Percentiles rank a stretch among this genome's conserved stretches.
phyloP scores from a whole-genome alignment of 176 grass and related monocot genomes.

The Phragmites australis region DNA sequence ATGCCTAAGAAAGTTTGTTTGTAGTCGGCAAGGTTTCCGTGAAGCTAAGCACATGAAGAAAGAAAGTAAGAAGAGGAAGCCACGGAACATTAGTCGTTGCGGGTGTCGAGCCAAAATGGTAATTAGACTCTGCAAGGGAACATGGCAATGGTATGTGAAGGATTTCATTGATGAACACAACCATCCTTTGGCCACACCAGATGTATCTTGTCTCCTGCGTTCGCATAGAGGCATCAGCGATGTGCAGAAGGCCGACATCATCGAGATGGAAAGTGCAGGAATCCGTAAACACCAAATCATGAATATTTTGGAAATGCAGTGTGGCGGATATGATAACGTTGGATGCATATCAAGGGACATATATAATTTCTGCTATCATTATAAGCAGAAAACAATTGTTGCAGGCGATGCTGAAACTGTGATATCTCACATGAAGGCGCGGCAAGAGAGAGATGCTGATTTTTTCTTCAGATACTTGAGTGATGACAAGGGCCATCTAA shows the following conservation, averaged over 20 bases:
- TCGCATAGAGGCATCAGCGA: background rate
- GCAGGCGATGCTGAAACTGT: background rate
- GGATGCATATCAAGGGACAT: background rate
- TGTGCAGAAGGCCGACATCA: background rate
- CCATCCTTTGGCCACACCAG: background rate
- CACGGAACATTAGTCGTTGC: background rate
- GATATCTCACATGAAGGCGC: no score
- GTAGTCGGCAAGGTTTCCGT: background rate
- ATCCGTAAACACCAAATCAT: background rate
- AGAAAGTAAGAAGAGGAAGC: background rate
- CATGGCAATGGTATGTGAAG: background rate
- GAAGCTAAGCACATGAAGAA: background rate
- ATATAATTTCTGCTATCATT: background rate
- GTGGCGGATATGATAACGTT: background rate
- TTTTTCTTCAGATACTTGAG: background rate
- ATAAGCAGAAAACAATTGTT: background rate
- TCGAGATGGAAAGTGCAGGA: background rate
- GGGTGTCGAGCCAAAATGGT: background rate
- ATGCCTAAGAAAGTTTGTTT: background rate
- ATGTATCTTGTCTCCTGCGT: background rate
- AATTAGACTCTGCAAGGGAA: background rate
- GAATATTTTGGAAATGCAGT: background rate
- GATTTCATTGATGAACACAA: conserved; percentile 28
- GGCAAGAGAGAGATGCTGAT: background rate
- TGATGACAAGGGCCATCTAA: background rate